These are phyloP conservation scores for Saccharomycopsis fermentans DNA, from an alignment of 805 yeast genomes.

Conservation along the genomic window DNA sequence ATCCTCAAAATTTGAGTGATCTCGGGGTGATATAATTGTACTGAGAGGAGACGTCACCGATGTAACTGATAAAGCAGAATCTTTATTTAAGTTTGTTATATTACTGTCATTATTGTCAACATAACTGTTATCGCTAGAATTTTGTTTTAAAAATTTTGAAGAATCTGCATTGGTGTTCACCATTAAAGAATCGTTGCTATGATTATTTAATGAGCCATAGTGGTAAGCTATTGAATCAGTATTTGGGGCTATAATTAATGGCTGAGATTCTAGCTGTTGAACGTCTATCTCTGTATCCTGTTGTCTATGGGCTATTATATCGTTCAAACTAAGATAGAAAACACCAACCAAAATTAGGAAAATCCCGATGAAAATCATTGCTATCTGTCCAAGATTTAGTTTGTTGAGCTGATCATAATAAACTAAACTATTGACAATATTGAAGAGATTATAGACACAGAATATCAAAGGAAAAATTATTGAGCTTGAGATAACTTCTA, in stretches of 20 bases:
- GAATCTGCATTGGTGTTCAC: background rate
- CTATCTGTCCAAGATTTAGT: conserved; percentile 27
- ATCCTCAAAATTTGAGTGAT: background rate
- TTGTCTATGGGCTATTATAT: conserved; percentile 17
- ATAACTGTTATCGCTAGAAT: background rate
- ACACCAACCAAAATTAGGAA: conserved; percentile 46
- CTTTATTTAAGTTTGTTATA: background rate
- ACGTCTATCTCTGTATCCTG: background rate
- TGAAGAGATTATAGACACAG: conserved; percentile 66
- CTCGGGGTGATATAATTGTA: background rate
- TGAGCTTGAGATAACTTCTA: conserved; percentile 61
- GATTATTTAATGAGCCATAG: background rate
- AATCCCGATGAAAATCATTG: conserved; percentile 41
- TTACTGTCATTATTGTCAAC: background rate
- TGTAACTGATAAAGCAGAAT: background rate
- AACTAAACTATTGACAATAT: conserved; percentile 55
- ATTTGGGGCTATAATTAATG: background rate
- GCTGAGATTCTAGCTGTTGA: background rate
- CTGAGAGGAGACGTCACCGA: background rate
- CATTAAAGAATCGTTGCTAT: background rate
- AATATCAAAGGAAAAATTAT: conserved; percentile 78
- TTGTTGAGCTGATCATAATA: conserved; percentile 42
- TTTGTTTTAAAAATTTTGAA: background rate
- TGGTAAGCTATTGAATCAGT: background rate
- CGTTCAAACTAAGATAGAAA: conserved; percentile 48